Evolutionary conservation across 1,139 yeast species (phyloP), one percentile per base, ranked within the genome.

Genomic region (Protomyces inouyei): DNA sequence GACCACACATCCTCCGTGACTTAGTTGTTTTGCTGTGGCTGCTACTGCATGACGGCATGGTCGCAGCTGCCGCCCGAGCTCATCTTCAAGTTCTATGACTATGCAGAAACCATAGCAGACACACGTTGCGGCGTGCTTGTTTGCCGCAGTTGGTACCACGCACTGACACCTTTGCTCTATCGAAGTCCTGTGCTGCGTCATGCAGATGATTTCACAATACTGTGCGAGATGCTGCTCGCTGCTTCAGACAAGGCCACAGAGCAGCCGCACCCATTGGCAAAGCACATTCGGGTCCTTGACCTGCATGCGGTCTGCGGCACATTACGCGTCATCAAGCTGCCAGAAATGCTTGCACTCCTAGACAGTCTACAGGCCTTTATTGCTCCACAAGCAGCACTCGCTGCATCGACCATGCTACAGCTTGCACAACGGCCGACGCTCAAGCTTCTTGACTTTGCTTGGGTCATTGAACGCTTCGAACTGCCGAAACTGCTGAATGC

Each of bases 401-500:
- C 63, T 6, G 57, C 63, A 8, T 35, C 28, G 52, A 59, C 48
- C 56, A 59, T 59, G 63, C 57, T 52, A 16, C 43, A 52, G n/a
- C 37, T 59, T 23, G 57, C 52, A 35, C 38, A 12, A 36, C 46
- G 40, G 53, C 21, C 5, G 5, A 21, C 14, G 2, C 16, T 59
- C 23, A 21, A 45, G 35, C 18, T 59, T 3, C 52, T 60, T 36
- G 64, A 60, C 51, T 57, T 60, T 28, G 64, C 43, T 14, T 60
- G 59, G 37, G 37, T 51, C 40, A 60, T 60, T 10, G 64, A 60
- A 21, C 59, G 64, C 36, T 60, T 54, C 55, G 64, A 60, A 21
- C 3, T 60, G 28, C 51, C 57, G 10, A 57, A 57, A 21, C 54
- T 60, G 12, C 35, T 60, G 12, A 45, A 60, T 37, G 32, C 35